A percentile compares a stretch with the other conserved stretches of the same genome.
phyloP scores from a whole-genome alignment of 2,329 filamentous ascomycete genomes.

The Diaporthe citriasiana region DNA sequence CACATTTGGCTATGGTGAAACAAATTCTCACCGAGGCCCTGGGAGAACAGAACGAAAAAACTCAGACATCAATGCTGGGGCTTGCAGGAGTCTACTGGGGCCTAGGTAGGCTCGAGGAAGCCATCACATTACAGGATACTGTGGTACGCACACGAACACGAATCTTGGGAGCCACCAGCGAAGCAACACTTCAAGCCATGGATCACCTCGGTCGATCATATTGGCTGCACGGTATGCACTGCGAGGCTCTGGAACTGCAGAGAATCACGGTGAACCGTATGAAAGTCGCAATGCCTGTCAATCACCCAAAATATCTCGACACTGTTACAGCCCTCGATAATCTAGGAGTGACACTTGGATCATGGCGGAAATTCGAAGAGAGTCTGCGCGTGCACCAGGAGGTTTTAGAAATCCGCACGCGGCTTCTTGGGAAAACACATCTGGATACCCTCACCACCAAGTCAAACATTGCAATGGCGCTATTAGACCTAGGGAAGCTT shows the following conservation, averaged over 20 bases:
- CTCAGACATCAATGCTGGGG: neutral
- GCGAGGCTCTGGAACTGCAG: constrained; percentile 7
- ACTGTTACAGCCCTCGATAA: neutral
- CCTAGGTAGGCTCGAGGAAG: neutral
- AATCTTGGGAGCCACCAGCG: neutral
- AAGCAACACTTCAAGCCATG: constrained; percentile 1
- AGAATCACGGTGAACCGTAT: neutral
- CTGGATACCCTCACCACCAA: neutral
- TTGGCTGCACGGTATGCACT: constrained; percentile 4
- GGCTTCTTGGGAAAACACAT: neutral
- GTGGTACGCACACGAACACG: neutral
- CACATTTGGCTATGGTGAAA: neutral
- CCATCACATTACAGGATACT: neutral
- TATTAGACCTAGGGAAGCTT: neutral
- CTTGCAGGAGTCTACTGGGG: neutral
- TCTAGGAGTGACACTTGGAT: neutral
- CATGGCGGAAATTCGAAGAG: neutral
- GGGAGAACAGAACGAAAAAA: neutral
- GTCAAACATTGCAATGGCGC: neutral
- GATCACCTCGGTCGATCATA: constrained; percentile 1
- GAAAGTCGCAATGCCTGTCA: neutral
- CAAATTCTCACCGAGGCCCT: neutral
- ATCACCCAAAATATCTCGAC: constrained; percentile 2
- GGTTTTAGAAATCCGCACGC: neutral
- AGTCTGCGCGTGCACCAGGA: neutral